phyloP scores from a whole-genome alignment of 805 yeast genomes.

The Pichia membranifaciens region DNA sequence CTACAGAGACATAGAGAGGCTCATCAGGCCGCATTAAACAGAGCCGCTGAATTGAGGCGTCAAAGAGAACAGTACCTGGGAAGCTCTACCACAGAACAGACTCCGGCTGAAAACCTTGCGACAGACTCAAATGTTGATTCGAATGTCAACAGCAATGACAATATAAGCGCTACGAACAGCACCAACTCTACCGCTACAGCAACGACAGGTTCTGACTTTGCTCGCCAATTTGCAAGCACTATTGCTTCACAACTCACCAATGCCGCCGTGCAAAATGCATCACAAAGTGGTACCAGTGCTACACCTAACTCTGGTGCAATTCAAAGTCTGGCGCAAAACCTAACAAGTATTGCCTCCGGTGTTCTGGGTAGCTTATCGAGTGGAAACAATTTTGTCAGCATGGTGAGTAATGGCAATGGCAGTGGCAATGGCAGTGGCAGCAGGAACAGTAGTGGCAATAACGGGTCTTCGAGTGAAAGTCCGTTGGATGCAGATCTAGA shows the following conservation, averaged over 20 bases:
- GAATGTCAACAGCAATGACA: not conserved
- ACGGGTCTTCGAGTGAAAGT: not conserved
- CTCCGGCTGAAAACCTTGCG: not conserved
- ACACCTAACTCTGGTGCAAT: not conserved
- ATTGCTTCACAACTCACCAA: constrained; percentile 9
- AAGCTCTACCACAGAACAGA: not conserved
- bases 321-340: constrained; percentile 6
- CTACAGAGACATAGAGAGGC: constrained; percentile 8
- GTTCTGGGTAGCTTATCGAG: constrained; percentile 3
- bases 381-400: constrained; percentile 1
- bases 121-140: not conserved
- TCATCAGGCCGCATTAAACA: constrained; percentile 7
- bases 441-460: not conserved
- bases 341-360: constrained; percentile 4
- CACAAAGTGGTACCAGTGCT: constrained; percentile 2
- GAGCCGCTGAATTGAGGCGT: constrained; percentile 7
- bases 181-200: not conserved
- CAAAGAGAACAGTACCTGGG: constrained; percentile 1
- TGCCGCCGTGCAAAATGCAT: constrained; percentile 3
- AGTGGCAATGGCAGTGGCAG: not conserved
- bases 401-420: not conserved
- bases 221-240: constrained; percentile 10
- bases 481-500: constrained; percentile 7
- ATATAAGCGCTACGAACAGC: not conserved
- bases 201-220: constrained; percentile 5